Evolutionary conservation across 306 rosid genomes (phyloP), one percentile per base, ranked within the genome.

Genomic region (Clitoria ternatea): DNA sequence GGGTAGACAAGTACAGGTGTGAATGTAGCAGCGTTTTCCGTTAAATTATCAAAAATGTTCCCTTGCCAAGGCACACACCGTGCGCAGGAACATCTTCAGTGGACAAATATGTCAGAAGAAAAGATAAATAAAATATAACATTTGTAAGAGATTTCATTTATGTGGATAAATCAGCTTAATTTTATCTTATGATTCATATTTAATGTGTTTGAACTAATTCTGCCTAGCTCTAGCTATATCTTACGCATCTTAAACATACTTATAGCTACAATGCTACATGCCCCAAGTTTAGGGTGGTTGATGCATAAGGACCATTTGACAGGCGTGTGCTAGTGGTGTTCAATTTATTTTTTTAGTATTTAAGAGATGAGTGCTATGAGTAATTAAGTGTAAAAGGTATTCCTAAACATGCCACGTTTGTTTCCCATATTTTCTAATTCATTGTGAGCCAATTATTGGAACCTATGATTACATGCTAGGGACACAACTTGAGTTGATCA

Each of bases 371-470:
- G 70, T 74, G 74, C 75, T 70, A 57, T 79, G 76, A 74, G 77
- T 74, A 76, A 66, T 75, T 61, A 33, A 79, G 62, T 67, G 84
- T 56, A 73, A 77, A 78, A 37, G 88, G 74, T 79, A n/a, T 61
- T 69, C 70, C 26, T 37, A 49, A 62, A 57, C 61, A 61, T 76
- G 81, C 44, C 83, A 78, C 70, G 78, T 54, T 69, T 66, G 15
- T 33, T 53, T 64, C 61, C 9, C 23, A 32, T 24, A 4, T 76
- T 75, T 17, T 78, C 72, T 39, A 39, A 30, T 23, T 22, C 5
- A 26, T 9, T 27, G 19, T 23, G 35, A 45, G 19, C 40, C 68
- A 82, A 76, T 80, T 74, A 78, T 82, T 85, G 79, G 78, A 75
- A 67, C 72, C 37, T 27, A 59, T 67, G 72, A 72, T 52, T 53